Percentiles rank a stretch among this genome's conserved stretches.
These are phyloP conservation scores for Bolboschoenoplectus hybrid DNA, from an alignment of 202 grass and related monocot genomes.

Conservation along the genomic window DNA sequence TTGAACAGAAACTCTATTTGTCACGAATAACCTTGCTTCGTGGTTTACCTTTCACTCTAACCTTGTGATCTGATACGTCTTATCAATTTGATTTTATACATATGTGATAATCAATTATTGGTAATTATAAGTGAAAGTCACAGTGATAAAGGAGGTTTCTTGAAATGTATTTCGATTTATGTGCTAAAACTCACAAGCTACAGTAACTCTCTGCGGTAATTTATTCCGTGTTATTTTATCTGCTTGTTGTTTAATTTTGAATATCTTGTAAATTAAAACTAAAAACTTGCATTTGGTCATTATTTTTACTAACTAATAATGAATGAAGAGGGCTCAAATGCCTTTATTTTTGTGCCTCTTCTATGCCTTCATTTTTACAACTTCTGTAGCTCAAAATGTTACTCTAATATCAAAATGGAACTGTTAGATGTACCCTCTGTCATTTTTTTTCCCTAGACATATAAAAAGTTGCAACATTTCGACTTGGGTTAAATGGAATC, in stretches of 20 bases:
- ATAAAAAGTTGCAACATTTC: not conserved
- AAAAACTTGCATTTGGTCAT: not conserved
- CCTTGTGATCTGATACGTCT: not conserved
- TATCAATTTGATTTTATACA: conserved; percentile 11
- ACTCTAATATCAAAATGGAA: not conserved
- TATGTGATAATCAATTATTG: not conserved
- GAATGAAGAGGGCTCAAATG: not conserved
- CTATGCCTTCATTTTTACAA: not conserved
- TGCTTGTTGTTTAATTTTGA: not conserved
- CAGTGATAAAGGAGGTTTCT: not conserved
- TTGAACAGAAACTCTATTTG: not conserved
- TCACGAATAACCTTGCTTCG: not conserved
- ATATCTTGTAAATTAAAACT: not conserved
- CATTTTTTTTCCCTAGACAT: not conserved
- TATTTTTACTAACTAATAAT: not conserved
- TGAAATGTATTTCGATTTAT: not conserved
- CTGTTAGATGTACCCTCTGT: not conserved
- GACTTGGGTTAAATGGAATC: not conserved
- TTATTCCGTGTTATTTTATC: not conserved
- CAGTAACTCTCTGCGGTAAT: too few species aligned
- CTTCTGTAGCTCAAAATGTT: not conserved
- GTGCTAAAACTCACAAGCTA: not conserved
- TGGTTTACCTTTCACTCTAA: not conserved
- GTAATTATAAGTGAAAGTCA: not conserved
- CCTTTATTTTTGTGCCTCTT: not conserved